Evolutionary conservation across 2,329 filamentous ascomycete genomes (phyloP).

Genomic region (Talaromyces rugulosus): DNA sequence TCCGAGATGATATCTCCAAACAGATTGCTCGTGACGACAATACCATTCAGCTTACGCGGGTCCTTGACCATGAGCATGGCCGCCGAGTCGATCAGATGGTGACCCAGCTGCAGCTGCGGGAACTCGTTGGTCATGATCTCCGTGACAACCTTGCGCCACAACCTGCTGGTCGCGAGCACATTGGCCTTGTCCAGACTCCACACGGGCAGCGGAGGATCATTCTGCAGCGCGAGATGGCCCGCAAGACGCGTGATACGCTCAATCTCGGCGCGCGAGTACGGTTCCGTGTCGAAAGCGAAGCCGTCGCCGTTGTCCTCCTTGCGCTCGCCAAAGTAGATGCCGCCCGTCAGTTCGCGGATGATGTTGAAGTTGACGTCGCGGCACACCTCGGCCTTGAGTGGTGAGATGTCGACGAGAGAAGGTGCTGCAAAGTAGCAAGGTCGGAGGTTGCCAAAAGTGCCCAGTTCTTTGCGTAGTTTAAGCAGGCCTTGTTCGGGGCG

Average conservation of each 20-base stretch:
- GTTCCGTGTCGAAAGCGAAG: slow-evolving; percentile 78
- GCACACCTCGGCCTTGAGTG: slow-evolving; percentile 81
- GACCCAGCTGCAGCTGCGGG: slow-evolving; percentile 74
- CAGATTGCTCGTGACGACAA: slow-evolving; percentile 88
- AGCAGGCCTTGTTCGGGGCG: slow-evolving; percentile 92
- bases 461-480: slow-evolving; percentile 85
- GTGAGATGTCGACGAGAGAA: slow-evolving; percentile 75
- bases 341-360: slow-evolving; percentile 85
- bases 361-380: slow-evolving; percentile 87
- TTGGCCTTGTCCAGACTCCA: slow-evolving; percentile 95
- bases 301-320: slow-evolving; percentile 70
- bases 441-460: slow-evolving; percentile 89
- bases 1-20: slow-evolving; percentile 96
- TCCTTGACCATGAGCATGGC: slow-evolving; percentile 98
- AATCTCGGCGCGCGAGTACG: slow-evolving; percentile 79
- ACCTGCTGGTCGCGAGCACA: slow-evolving; percentile 80
- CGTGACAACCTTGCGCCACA: slow-evolving; percentile 84
- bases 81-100: slow-evolving; percentile 93
- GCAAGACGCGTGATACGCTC: slow-evolving; percentile 82
- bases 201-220: slow-evolving; percentile 71
- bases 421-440: slow-evolving; percentile 95
- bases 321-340: slow-evolving; percentile 92
- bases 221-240: slow-evolving; percentile 72
- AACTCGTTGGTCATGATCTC: slow-evolving; percentile 87
- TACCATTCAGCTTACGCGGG: slow-evolving; percentile 78